Evolutionary conservation across 73 alveolate genomes (phyloP), one percentile per base, ranked within the genome.

Genomic region (Stentor roeselii): DNA sequence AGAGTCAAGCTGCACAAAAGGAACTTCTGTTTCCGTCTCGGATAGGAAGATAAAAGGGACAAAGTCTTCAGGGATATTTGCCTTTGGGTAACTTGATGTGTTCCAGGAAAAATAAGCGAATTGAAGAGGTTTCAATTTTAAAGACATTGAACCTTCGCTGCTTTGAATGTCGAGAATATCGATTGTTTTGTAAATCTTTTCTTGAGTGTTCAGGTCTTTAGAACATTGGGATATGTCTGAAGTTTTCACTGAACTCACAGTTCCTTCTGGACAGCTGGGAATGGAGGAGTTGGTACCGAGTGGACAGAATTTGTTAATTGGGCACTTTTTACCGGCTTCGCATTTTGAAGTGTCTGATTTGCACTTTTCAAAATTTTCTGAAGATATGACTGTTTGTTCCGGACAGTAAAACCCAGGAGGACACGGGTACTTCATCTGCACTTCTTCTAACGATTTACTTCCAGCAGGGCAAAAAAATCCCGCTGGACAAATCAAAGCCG

Each of bases 391-490:
- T 14, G 80, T 67, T 34, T 32, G 41, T 34, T 30, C 41, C 15
- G 80, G 80, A 2, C 80, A 67, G 37, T 30, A 67, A 67, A 27
- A 67, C 42, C 80, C 80, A 30, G 80, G 41, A 67, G 80, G 80
- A 2, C 80, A 67, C 21, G 80, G 80, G 2, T 21, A 67, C n/a
- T 67, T 21, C 21, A 27, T 27, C 14, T n/a, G 15, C 37, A 21
- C 80, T 21, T 0, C 80, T 67, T 21, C n/a, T 0, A 58, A 31
- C 14, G 80, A 0, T 1, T 40, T 34, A 14, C 27, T 30, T 15
- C 80, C 80, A 27, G n/a, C 50, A 67, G 80, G 80, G 37, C 80
- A 67, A 11, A 67, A 21, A 67, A 30, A 67, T 1, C 80, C 80
- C 14, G 50, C 0, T 27, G 80, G 80, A 32, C 80, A 67, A 21